phyloP scores from a whole-genome alignment of 1,139 yeast species.

The Meyerozyma carpophila region DNA sequence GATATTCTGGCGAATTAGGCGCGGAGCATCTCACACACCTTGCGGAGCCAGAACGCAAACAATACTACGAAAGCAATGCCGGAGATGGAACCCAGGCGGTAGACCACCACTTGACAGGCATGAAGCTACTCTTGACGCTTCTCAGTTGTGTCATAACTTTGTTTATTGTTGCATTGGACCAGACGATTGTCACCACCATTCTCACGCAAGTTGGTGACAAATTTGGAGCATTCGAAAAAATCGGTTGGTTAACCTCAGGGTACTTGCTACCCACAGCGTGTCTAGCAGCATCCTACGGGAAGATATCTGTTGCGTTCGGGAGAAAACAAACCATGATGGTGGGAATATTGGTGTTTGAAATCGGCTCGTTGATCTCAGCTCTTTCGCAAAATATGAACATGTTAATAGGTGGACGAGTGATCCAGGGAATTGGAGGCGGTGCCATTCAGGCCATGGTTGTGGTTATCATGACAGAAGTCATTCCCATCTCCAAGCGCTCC shows the following conservation, averaged over 20 bases:
- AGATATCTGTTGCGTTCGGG: constrained; percentile 56
- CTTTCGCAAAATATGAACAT: constrained; percentile 51
- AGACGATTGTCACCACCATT: constrained; percentile 59
- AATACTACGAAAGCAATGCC: constrained; percentile 41
- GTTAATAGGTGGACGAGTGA: constrained; percentile 65
- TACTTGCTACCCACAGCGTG: constrained; percentile 57
- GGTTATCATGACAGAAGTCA: constrained; percentile 56
- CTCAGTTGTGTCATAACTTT: constrained; percentile 43
- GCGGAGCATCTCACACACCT: background rate
- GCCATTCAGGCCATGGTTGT: constrained; percentile 58
- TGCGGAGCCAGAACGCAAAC: constrained; percentile 3
- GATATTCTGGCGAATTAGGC: background rate
- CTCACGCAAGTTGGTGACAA: constrained; percentile 50
- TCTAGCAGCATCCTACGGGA: constrained; percentile 57
- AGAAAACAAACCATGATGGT: constrained; percentile 46
- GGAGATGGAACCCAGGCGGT: constrained; percentile 52
- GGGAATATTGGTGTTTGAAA: constrained; percentile 52
- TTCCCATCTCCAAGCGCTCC: constrained; percentile 55
- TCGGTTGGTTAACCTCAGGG: constrained; percentile 61
- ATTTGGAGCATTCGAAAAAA: constrained; percentile 48
- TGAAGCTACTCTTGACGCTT: constrained; percentile 34
- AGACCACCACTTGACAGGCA: constrained; percentile 46
- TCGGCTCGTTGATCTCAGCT: constrained; percentile 60
- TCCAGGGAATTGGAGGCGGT: constrained; percentile 73
- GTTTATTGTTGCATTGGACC: constrained; percentile 62